Evolutionary conservation across 768 basidiomycete genomes (phyloP), one percentile per base, ranked within the genome.

Genomic region (Tricholoma terreum): DNA sequence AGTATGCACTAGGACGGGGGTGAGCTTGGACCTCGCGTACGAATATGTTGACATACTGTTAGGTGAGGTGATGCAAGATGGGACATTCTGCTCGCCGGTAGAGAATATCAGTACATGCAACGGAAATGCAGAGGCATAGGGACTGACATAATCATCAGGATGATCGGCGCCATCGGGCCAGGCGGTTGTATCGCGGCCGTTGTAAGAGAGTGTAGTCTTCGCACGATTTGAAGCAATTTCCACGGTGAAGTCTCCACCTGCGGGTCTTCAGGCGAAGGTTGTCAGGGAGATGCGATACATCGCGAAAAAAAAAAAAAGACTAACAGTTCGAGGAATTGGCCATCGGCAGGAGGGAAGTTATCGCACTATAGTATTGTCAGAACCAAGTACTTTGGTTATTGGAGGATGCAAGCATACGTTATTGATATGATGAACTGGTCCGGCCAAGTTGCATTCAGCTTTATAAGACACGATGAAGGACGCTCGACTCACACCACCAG

Each of bases 191-290:
- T 72, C 69, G 27, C 65, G 42, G 9, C 80, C 78, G 52, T 67
- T 59, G 63, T 76, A 80, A 0, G 79, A 77, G 10, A 80, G 67
- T 5, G 73, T 62, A 19, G 81, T 84, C 59, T 75, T 69, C 30
- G 74, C 82, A 11, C 77, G 76, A 65, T 84, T 82, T 7, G 74
- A 70, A 4, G 78, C 76, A 24, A 83, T 71, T 63, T 83, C 80
- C 17, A 82, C 75, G 1, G 72, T 74, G 64, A 83, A 82, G 36
- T 69, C 67, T 38, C 72, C 69, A 34, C 80, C 81, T 3, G 79
- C 82, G 7, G 81, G 82, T 10, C 81, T 81, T 57, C 1, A 10
- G 19, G 27, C 24, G 31, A 7, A 40, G 31, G 3, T 27, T 11
- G 31, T 46, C 19, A 48, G n/a, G 22, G 42, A 2, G 33, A n/a